Evolutionary conservation across 2,329 filamentous ascomycete genomes (phyloP), one percentile per base, ranked within the genome.

Genomic region (Cordyceps fumosorosea): DNA sequence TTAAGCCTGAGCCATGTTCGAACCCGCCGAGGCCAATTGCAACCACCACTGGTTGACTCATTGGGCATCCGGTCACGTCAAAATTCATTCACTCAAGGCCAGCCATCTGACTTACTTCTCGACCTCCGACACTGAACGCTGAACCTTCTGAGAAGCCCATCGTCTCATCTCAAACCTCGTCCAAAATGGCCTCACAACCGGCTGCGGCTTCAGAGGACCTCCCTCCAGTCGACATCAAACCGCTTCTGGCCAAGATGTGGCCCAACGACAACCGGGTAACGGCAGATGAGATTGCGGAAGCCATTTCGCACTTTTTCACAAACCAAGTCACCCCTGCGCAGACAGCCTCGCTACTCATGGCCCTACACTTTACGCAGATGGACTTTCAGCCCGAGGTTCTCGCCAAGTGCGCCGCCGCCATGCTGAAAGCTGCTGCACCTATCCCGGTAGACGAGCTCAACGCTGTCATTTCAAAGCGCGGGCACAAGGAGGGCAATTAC

Each of bases 241-340:
- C 87, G 45, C 79, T 93, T 37, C 83, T 93, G 63, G 86, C 86
- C 70, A 84, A 89, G 63, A 80, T 93, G 50, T 91, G 89, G 88
- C 88, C 83, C 34, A 70, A 80, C 48, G 67, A 71, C 76, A 64
- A 76, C 70, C 72, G 76, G 18, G 88, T 93, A 61, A 85, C 86
- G 18, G 86, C 93, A 14, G 80, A 85, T 56, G 91, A 97, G 73
- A 95, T 99, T 73, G 91, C 93, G 64, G 82, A 88, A n/a, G 93
- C 93, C 60, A 88, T 98, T 68, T 88, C 91, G 5, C 82, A 93
- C 71, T 96, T 97, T 72, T 98, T 98, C 76, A 93, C 92, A 63
- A 89, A 97, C 76, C 86, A 87, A 67, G 81, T 98, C 20, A 93
- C 90, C n/a, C 88, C 90, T 45, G 89, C 93, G 10, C 95, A 98